Evolutionary conservation across 2,329 filamentous ascomycete species (phyloP), one percentile per base, ranked within the genome.

Genomic region (Lachnellula willkommii): DNA sequence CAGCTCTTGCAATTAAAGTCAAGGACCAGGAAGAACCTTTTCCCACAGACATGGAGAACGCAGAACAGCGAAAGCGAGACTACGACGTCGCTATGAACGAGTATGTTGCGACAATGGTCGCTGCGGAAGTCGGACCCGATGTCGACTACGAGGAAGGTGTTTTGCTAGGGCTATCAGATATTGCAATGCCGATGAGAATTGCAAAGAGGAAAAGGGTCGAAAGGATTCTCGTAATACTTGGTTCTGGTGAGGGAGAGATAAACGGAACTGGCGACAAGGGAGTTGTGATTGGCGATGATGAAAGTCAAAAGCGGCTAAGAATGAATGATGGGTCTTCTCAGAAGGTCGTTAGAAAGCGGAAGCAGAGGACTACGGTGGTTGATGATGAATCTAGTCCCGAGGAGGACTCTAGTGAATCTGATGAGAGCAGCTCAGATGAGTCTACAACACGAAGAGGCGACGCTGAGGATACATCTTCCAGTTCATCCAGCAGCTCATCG

Each of bases 181-280:
- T 74, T 52, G 73, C 75, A 43, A 76, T 85, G 69, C 76, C 79
- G 58, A 73, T 73, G 55, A 77, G 83, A 26, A 74, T 84, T 51
- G 75, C 83, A 47, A 85, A 83, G 74, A 79, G 83, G 53, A 83
- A 85, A 75, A 80, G 83, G 35, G 79, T 82, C 8, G 82, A 86
- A 68, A 74, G 77, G 60, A 75, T 86, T 32, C 62, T 83, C 36
- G 77, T 77, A 35, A 77, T 81, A 64, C 71, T 86, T n/a, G 77
- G 79, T 51, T 73, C 55, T 24, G 51, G 32, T 2, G 57, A 59
- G 28, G 64, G 52, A 9, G 57, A 52, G 36, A 45, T n/a, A 14
- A 57, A 54, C 37, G 55, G 50, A 14, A 46, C 22, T 24, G 40
- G n/a, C 35, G 26, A 56, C 62, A 39, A 49, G 22, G 53, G 55